A percentile compares a stretch with the other conserved stretches of the same genome.
phyloP scores from a whole-genome alignment of 148 eudicot species.

The Silene conica region DNA sequence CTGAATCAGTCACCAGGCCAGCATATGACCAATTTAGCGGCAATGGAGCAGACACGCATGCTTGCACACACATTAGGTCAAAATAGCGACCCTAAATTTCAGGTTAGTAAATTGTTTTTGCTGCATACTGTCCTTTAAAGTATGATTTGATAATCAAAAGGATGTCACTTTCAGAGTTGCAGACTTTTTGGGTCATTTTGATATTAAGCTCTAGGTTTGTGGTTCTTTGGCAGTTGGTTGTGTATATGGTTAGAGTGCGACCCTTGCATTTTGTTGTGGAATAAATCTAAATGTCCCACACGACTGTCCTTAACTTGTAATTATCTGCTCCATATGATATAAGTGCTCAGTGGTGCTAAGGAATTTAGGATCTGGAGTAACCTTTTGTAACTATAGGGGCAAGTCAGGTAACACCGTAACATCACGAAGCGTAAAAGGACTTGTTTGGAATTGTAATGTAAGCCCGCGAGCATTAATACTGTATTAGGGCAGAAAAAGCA shows the following conservation, averaged over 20 bases:
- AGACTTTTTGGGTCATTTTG: not conserved
- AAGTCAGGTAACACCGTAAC: not conserved
- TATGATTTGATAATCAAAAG: no score
- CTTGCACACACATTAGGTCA: conserved; percentile 92
- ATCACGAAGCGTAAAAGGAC: not conserved
- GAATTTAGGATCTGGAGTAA: not conserved
- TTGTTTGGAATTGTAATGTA: not conserved
- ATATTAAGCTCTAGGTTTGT: not conserved
- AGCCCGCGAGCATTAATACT: not conserved
- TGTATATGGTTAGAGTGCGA: not conserved
- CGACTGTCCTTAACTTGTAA: not conserved
- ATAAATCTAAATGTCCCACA: not conserved
- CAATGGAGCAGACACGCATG: conserved; percentile 96
- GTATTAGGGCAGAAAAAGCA: not conserved
- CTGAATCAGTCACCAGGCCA: conserved; percentile 50
- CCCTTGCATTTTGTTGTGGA: not conserved
- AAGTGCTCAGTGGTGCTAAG: not conserved
- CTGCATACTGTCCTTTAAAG: conserved; percentile 3
- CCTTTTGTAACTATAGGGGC: not conserved
- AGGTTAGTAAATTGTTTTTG: conserved; percentile 41
- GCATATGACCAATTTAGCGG: conserved; percentile 63
- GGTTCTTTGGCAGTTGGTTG: not conserved
- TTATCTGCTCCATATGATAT: not conserved
- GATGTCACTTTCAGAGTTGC: not conserved
- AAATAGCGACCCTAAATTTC: conserved; percentile 86